Evolutionary conservation across 306 rosid species (phyloP), one percentile per base, ranked within the genome.

Genomic region (Phaseolus lunatus): DNA sequence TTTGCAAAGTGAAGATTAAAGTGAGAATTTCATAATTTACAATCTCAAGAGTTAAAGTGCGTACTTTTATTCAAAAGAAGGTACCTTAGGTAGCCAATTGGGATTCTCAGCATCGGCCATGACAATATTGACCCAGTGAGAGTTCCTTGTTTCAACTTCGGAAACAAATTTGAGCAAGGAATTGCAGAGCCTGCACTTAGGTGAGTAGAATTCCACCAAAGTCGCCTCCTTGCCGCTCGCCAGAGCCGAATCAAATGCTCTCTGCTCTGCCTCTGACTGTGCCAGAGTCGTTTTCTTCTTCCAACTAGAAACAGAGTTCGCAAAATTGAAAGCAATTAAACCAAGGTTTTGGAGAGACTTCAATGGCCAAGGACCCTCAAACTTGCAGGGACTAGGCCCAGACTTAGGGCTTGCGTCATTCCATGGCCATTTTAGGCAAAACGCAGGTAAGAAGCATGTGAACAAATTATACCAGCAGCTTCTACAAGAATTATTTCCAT

Each of bases 71-170:
- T 31, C 1, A 58, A 24, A 26, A 26, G 66, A 59, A 59, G 12
- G 1, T 68, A 85, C 89, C 86, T 85, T 83, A 2, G 98, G 97
- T 2, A 94, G 84, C 98, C 98, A 94, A 67, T 85, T 90, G 15
- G 88, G 83, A 69, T 92, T 94, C 87, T 94, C 98, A 20, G 97
- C 96, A 77, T 94, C 97, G 11, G 93, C 98, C 98, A 92, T 88
- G 18, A 92, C 96, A 73, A 94, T 72, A 83, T 70, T 89, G 65
- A 92, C 90, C 98, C 98, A 89, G 7, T 86, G 83, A 73, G 84
- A 79, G 67, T 94, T 92, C 73, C 96, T 81, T 50, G 83, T 48
- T 77, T 92, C 96, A 23, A 88, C 78, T 80, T 94, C 95, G 37
- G 80, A 43, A 14, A 92, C 93, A 79, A 84, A 89, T 35, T 66